Evolutionary conservation across 257 asterid species (phyloP).

Genomic region (Verbascum thapsus): DNA sequence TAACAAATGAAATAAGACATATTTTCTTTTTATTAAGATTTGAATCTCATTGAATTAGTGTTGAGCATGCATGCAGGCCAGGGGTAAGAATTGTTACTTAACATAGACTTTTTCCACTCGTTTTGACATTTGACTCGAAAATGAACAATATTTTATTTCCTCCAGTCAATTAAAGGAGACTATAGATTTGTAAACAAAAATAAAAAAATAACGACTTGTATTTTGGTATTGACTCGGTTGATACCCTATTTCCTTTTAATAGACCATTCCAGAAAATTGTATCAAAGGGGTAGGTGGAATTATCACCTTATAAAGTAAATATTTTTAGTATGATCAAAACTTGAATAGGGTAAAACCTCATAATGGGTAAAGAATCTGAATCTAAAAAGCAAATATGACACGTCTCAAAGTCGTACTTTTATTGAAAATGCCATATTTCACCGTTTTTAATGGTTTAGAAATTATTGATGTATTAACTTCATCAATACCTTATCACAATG

Average conservation of each 20-base stretch:
- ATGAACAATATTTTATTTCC: background rate
- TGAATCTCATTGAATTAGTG: too few relatives aligned
- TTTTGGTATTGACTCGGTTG: constrained; percentile 33
- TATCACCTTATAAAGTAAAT: constrained; percentile 4
- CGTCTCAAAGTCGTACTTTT: too few relatives aligned
- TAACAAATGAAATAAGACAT: too few relatives aligned
- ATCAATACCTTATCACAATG: too few relatives aligned
- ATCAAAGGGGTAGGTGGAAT: background rate
- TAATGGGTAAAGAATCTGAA: constrained; percentile 17
- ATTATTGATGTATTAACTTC: too few relatives aligned
- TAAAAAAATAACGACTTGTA: constrained; percentile 14
- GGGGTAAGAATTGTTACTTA: background rate
- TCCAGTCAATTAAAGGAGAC: constrained; percentile 30
- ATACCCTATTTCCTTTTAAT: constrained; percentile 28
- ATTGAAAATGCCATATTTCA: too few relatives aligned
- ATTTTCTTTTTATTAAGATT: too few relatives aligned
- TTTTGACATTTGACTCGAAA: constrained; percentile 17
- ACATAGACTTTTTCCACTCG: constrained; percentile 25
- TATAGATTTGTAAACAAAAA: constrained; percentile 11
- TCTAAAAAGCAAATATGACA: constrained; percentile 23
- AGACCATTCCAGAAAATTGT: constrained; percentile 21
- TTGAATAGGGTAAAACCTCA: constrained; percentile 21
- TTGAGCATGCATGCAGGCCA: background rate
- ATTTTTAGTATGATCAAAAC: constrained; percentile 15
- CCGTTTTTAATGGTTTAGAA: too few relatives aligned